Conservation (phyloP, 2,329 filamentous ascomycete species). For the Trichophyton verrucosum region DNA sequence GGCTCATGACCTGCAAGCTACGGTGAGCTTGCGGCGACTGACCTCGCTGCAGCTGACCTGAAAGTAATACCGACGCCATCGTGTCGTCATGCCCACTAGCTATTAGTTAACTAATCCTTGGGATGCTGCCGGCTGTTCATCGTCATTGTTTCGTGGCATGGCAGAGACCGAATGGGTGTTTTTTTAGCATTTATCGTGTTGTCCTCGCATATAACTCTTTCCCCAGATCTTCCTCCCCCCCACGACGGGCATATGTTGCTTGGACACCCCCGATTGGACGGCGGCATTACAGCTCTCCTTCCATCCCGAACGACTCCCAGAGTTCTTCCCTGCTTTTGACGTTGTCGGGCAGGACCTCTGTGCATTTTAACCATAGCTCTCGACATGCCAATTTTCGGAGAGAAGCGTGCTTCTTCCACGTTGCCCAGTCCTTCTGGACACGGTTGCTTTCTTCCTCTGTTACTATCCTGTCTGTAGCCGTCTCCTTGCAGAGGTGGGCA, state of each 20-base stretch:
- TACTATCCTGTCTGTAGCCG: conserved; percentile 28
- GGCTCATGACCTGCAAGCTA: not conserved
- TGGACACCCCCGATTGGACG: not conserved
- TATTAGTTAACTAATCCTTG: not conserved
- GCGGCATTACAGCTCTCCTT: conserved; percentile 22
- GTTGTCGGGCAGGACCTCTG: conserved; percentile 36
- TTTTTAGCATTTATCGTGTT: not conserved
- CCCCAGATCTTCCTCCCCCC: not conserved
- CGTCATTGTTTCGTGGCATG: not conserved
- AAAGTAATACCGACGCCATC: not conserved
- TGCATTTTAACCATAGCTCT: conserved; percentile 41
- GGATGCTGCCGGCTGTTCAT: not conserved
- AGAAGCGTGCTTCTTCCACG: conserved; percentile 30
- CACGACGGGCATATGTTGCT: not conserved
- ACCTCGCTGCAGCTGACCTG: not conserved
- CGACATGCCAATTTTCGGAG: conserved; percentile 38
- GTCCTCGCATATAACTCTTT: not conserved
- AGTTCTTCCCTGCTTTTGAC: conserved; percentile 37
- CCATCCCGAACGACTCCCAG: conserved; percentile 35
- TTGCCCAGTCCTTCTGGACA: conserved; percentile 36
- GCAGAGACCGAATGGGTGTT: not conserved
- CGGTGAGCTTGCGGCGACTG: not conserved
- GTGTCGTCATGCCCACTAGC: not conserved
- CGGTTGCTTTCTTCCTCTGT: conserved; percentile 36
- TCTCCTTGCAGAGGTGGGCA: conserved; percentile 27